These are phyloP conservation scores for Metschnikowia bowlesiae DNA, from an alignment of 805 yeast genomes.

Conservation along the genomic window DNA sequence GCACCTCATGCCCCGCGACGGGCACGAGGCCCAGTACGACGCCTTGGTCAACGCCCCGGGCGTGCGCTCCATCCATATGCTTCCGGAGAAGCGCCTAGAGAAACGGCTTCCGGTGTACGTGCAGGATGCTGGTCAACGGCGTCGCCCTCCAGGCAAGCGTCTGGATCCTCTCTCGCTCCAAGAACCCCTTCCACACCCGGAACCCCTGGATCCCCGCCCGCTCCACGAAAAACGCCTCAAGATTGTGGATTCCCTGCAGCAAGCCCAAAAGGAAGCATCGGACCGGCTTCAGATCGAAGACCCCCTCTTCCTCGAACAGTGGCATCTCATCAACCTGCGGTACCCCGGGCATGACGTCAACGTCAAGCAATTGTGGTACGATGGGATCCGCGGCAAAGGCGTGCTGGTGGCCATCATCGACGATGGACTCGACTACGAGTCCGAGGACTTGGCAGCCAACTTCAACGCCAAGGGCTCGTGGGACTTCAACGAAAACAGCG, in stretches of 20 bases:
- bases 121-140: neutral
- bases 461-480: slow-evolving; percentile 80
- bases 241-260: slow-evolving; percentile 49
- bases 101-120: slow-evolving; percentile 56
- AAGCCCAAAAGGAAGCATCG: slow-evolving; percentile 43
- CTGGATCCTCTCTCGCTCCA: too few species aligned
- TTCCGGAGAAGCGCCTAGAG: slow-evolving; percentile 50
- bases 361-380: slow-evolving; percentile 79
- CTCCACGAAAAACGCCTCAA: slow-evolving; percentile 7
- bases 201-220: too few species aligned
- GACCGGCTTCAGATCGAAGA: slow-evolving; percentile 63
- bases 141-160: too few species aligned
- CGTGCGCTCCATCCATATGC: slow-evolving; percentile 48
- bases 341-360: slow-evolving; percentile 83
- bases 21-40: slow-evolving; percentile 24
- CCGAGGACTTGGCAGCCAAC: slow-evolving; percentile 64
- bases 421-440: slow-evolving; percentile 87
- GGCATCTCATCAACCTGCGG: slow-evolving; percentile 82
- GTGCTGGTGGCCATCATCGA: slow-evolving; percentile 86
- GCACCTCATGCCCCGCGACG: slow-evolving; percentile 24
- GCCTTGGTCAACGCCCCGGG: slow-evolving; percentile 23
- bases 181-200: too few species aligned
- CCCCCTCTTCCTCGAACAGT: slow-evolving; percentile 79
- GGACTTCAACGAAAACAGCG: slow-evolving; percentile 80
- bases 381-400: slow-evolving; percentile 76